Percentiles rank a stretch among this genome's conserved stretches.
Evolutionary conservation across 768 basidiomycete species (phyloP).

Genomic region (Xerocomus potaroensis): DNA sequence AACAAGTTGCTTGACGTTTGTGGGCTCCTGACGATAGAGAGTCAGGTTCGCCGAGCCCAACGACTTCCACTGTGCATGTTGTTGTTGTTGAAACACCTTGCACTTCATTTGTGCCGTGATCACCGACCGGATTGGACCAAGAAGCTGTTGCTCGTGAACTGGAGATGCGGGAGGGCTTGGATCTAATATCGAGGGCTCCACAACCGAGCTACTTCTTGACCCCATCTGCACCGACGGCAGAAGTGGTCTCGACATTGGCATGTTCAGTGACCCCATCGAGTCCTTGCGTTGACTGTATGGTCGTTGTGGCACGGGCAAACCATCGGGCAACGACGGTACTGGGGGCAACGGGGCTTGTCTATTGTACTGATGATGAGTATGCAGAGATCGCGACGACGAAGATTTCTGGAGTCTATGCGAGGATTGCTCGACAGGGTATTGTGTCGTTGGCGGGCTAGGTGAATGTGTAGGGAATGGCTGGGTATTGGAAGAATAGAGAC

Average conservation of each 20-base stretch:
- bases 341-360: constrained; percentile 34
- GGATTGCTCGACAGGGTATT: constrained; percentile 46
- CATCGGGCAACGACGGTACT: constrained; percentile 36
- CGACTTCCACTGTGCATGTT: constrained; percentile 97
- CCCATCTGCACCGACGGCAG: constrained; percentile 60
- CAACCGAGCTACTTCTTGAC: constrained; percentile 48
- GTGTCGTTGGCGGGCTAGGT: constrained; percentile 6
- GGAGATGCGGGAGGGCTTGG: constrained; percentile 87
- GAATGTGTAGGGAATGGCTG: constrained; percentile 10
- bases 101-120: constrained; percentile 94
- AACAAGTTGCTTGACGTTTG: constrained; percentile 93
- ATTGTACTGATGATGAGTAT: constrained; percentile 47
- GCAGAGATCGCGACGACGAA: constrained; percentile 56
- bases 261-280: constrained; percentile 21
- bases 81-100: constrained; percentile 94
- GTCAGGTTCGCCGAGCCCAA: constrained; percentile 85
- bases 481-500: constrained; percentile 7
- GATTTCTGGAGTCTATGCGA: constrained; percentile 43
- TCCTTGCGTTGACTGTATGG: constrained; percentile 18
- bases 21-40: constrained; percentile 80
- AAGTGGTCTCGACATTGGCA: constrained; percentile 47
- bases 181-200: constrained; percentile 52
- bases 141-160: constrained; percentile 46
- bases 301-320: constrained; percentile 29
- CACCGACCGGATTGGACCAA: constrained; percentile 69